Base-by-base conservation (phyloP, 805 yeast species). In the Ogataea minuta region DNA sequence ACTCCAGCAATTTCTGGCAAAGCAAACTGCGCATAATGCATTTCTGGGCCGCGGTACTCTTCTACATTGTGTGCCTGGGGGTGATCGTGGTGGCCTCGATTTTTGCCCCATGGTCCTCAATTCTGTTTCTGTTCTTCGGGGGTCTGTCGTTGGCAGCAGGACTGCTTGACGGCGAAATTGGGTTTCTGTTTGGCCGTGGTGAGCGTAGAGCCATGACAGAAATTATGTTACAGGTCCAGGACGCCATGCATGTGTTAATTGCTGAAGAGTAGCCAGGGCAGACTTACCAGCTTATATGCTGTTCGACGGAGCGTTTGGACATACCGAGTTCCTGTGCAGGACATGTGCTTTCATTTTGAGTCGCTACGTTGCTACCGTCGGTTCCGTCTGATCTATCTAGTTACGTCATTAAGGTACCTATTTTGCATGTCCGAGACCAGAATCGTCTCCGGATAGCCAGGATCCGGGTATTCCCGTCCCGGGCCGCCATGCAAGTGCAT, bases 151-250 rank as follows among this genome's bases (percentile, higher is more conserved):
- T 79, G 0, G 70, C 79, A 3, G 71, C 90, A 0, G 97, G 96
- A 0, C 64, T 75, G 0, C 58, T 84, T 1, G 81, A 88, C 56
- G 95, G 95, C 0, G 54, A 86, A 39, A 84, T 93, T 31, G 90
- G 91, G 28, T 74, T 71, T 41, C 55, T 88, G 21, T 91, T 90
- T 56, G 95, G 95, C 0, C 69, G 88, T 23, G 71, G 77, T n/a
- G 99, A 93, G 57, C 59, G 67, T 36, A 68, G 98, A 32, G 91
- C 90, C 1, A 62, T 93, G 33, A 65, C 63, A 16, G 98, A 91
- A 62, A 88, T 88, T 4, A 73, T 74, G 43, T 60, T 71, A 48
- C 95, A 91, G 57, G 84, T 89, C 2, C 60, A 58, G 6, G 69
- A 64, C 30, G 49, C 41, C n/a, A 13, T 27, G 13, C 36, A 28